These are phyloP conservation scores for Themeda triandra DNA, from an alignment of 176 grass and related monocot genomes.

Conservation along the genomic window DNA sequence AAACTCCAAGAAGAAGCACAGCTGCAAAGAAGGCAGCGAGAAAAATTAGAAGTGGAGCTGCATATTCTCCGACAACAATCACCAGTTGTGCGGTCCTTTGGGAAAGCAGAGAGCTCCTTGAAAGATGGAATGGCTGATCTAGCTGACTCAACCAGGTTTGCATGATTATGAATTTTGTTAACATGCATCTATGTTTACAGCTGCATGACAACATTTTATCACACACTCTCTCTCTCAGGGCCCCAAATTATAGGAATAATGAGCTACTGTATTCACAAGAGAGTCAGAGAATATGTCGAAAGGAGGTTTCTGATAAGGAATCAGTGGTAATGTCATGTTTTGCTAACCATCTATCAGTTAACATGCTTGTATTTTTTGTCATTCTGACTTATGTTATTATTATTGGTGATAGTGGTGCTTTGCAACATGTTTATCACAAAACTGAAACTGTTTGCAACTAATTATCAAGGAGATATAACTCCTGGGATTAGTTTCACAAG, in stretches of 20 bases:
- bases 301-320: conserved; percentile 65
- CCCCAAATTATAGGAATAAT: conserved; percentile 22
- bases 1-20: conserved; percentile 61
- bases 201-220: not conserved
- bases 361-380: no score
- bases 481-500: no score
- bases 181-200: not conserved
- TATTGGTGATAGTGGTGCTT: no score
- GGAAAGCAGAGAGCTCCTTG: not conserved
- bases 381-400: no score
- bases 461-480: not conserved
- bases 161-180: conserved; percentile 22
- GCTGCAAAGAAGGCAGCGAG: conserved; percentile 58
- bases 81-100: conserved; percentile 19
- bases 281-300: conserved; percentile 58
- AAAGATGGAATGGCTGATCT: conserved; percentile 30
- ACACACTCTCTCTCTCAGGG: conserved; percentile 17
- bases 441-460: no score
- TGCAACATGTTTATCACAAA: no score
- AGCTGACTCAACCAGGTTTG: conserved; percentile 33
- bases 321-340: conserved; percentile 47
- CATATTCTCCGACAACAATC: conserved; percentile 64
- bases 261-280: conserved; percentile 38
- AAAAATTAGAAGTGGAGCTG: conserved; percentile 69
- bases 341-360: not conserved